Conservation (phyloP, 257 asterid genomes). For the Petunia axillaris region DNA sequence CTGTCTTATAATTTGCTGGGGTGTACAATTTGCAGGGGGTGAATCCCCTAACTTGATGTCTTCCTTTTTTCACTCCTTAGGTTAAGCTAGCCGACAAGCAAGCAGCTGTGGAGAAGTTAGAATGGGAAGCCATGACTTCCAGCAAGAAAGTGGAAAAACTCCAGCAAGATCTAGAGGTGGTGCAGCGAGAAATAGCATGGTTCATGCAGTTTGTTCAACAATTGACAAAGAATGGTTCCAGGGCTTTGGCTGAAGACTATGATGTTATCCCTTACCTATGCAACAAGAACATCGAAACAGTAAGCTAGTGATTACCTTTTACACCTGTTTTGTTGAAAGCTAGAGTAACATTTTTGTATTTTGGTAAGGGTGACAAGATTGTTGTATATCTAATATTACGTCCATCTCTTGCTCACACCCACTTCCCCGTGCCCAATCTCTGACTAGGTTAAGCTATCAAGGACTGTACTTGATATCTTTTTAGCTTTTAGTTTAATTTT, state of each 20-base stretch:
- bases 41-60: neutral
- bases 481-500: neutral
- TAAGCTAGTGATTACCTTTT: conserved; percentile 34
- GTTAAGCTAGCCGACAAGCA: conserved; percentile 95
- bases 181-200: conserved; percentile 67
- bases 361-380: neutral
- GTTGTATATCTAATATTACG: neutral
- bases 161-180: conserved; percentile 65
- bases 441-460: neutral
- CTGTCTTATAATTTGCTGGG: neutral
- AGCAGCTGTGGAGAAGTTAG: conserved; percentile 91
- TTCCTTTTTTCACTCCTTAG: conserved; percentile 39
- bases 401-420: neutral
- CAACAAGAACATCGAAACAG: conserved; percentile 45
- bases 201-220: conserved; percentile 69
- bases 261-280: conserved; percentile 49
- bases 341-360: neutral
- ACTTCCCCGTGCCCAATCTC: neutral
- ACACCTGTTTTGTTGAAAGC: neutral
- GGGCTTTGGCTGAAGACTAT: conserved; percentile 47
- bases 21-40: conserved; percentile 5
- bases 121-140: conserved; percentile 88
- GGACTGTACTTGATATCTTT: neutral
- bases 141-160: conserved; percentile 72
- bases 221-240: conserved; percentile 49